These are phyloP conservation scores for Lomentospora prolificans DNA, from an alignment of 2,329 filamentous ascomycete genomes.

Conservation along the genomic window DNA sequence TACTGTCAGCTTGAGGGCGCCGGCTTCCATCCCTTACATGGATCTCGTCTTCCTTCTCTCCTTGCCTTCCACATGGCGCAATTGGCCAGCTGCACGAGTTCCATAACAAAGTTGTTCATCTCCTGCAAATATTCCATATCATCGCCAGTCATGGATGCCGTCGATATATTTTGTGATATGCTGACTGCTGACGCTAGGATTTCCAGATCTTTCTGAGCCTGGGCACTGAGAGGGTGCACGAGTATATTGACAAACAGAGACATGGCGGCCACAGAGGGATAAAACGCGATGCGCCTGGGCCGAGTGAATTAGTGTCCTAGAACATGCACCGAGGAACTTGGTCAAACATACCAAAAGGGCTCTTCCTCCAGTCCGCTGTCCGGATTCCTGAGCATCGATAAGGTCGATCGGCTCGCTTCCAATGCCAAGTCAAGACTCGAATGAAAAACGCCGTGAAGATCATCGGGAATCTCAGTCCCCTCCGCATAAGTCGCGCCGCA, in stretches of 20 bases:
- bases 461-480: constrained; percentile 9
- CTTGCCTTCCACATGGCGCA: constrained; percentile 28
- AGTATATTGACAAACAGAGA: constrained; percentile 46
- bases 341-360: constrained; percentile 35
- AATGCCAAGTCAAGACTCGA: constrained; percentile 44
- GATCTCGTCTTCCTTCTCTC: neutral
- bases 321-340: too few relatives aligned
- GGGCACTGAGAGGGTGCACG: constrained; percentile 31
- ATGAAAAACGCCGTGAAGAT: constrained; percentile 33
- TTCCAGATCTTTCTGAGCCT: constrained; percentile 33
- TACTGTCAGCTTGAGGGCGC: too few relatives aligned
- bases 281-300: constrained; percentile 49
- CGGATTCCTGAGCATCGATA: constrained; percentile 35
- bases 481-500: constrained; percentile 28
- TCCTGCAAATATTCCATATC: constrained; percentile 30
- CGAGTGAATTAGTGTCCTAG: too few relatives aligned
- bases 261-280: constrained; percentile 44
- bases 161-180: constrained; percentile 31
- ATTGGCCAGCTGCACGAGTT: constrained; percentile 31
- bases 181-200: constrained; percentile 31
- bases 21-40: too few relatives aligned
- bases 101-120: constrained; percentile 31
- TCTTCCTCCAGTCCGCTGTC: constrained; percentile 32
- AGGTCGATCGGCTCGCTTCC: constrained; percentile 44
- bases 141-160: constrained; percentile 15